Percentiles rank a stretch among this genome's conserved stretches.
These are phyloP conservation scores for Halenospora varia DNA, from an alignment of 495 filamentous ascomycete genomes.

Conservation along the genomic window DNA sequence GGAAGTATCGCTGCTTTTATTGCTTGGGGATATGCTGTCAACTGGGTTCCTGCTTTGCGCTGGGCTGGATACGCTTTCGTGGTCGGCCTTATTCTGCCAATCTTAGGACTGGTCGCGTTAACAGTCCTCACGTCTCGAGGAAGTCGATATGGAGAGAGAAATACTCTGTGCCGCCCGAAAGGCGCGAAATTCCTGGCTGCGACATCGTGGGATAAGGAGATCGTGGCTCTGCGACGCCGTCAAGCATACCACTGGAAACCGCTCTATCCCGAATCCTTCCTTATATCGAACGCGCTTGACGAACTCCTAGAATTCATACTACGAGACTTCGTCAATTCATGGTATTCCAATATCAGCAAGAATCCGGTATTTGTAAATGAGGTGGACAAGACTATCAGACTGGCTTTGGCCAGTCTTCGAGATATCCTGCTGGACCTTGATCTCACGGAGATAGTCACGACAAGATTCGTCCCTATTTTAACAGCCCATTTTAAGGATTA, in stretches of 20 bases:
- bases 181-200: conserved; percentile 59
- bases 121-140: conserved; percentile 59
- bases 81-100: conserved; percentile 54
- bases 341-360: conserved; percentile 83
- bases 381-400: conserved; percentile 74
- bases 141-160: conserved; percentile 33
- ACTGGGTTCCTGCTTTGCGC: conserved; percentile 75
- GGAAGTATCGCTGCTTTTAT: conserved; percentile 70
- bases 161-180: conserved; percentile 35
- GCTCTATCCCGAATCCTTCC: conserved; percentile 73
- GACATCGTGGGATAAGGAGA: conserved; percentile 64
- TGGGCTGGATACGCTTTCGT: conserved; percentile 77
- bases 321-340: conserved; percentile 81
- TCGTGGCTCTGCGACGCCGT: conserved; percentile 49
- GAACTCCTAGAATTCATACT: conserved; percentile 71
- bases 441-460: conserved; percentile 73
- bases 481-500: conserved; percentile 91
- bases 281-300: conserved; percentile 78
- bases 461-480: conserved; percentile 78
- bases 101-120: conserved; percentile 49
- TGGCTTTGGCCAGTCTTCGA: conserved; percentile 65
- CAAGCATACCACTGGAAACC: conserved; percentile 49
- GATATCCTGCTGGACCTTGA: conserved; percentile 70
- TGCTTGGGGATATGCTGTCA: conserved; percentile 77
- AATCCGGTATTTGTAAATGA: conserved; percentile 78